These are phyloP conservation scores for Mycena haematopus DNA, from an alignment of 768 basidiomycete genomes.

Conservation along the genomic window DNA sequence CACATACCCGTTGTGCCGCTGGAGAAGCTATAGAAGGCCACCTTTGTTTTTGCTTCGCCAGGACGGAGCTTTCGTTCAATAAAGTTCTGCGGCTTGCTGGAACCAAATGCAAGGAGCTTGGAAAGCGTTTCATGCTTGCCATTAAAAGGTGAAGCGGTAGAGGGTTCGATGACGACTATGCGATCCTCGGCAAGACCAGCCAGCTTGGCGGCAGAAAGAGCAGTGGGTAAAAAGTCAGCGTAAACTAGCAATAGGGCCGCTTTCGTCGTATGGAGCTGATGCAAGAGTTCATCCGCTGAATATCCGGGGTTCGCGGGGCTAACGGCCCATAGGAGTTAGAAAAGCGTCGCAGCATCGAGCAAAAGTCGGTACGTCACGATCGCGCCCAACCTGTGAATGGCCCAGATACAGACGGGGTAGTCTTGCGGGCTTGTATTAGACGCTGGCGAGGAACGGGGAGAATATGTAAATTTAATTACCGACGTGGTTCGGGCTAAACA, in stretches of 20 bases:
- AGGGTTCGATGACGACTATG: constrained; percentile 45
- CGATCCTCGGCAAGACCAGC: constrained; percentile 50
- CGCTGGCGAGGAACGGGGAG: not conserved
- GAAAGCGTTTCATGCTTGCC: constrained; percentile 45
- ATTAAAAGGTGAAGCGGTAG: constrained; percentile 18
- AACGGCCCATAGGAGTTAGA: constrained; percentile 23
- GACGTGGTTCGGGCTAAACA: constrained; percentile 69
- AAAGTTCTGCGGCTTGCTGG: constrained; percentile 44
- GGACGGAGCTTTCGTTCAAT: constrained; percentile 51
- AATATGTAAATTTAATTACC: constrained; percentile 44
- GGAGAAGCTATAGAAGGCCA: constrained; percentile 76
- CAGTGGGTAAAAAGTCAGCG: constrained; percentile 49
- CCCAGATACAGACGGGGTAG: constrained; percentile 65
- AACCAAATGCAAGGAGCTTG: constrained; percentile 53
- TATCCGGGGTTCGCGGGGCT: constrained; percentile 71
- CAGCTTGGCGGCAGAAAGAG: constrained; percentile 49
- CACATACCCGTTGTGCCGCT: constrained; percentile 74
- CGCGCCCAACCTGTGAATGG: constrained; percentile 61
- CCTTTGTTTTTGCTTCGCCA: constrained; percentile 64
- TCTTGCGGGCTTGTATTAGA: constrained; percentile 42
- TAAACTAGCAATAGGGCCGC: constrained; percentile 57
- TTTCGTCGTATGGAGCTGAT: constrained; percentile 59
- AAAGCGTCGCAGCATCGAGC: constrained; percentile 12
- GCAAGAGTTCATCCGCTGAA: constrained; percentile 59
- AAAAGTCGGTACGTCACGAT: constrained; percentile 56